Evolutionary conservation across 139 green algal species (phyloP).

Genomic region (Gonium pectorale): DNA sequence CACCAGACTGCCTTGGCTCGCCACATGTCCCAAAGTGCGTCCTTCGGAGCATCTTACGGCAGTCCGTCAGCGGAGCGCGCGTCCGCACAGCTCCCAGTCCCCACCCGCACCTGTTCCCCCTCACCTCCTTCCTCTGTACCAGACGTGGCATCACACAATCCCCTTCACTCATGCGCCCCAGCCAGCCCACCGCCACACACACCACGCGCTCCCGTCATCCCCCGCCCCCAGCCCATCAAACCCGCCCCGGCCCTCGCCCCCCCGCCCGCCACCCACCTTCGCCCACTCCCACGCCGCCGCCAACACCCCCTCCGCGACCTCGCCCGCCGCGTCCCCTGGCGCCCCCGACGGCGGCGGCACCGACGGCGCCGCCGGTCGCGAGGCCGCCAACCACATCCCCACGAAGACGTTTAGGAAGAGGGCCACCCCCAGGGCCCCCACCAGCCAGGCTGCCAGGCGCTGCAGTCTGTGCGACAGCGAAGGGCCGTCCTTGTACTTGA

Average conservation of each 20-base stretch:
- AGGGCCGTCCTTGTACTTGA: neutral
- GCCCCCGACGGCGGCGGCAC: too few relatives aligned
- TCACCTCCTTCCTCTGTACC: too few relatives aligned
- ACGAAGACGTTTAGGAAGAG: conserved; percentile 24
- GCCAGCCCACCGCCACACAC: neutral
- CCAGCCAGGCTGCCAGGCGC: neutral
- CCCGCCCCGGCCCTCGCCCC: neutral
- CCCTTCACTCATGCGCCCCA: conserved; percentile 11
- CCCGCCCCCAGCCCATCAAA: neutral
- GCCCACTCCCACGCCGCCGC: neutral
- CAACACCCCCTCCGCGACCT: too few relatives aligned
- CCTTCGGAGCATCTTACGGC: too few relatives aligned
- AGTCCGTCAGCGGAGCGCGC: too few relatives aligned
- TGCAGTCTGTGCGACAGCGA: neutral
- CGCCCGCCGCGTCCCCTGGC: too few relatives aligned
- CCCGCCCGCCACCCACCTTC: neutral
- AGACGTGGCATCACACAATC: too few relatives aligned
- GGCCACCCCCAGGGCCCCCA: neutral
- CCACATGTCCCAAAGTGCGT: too few relatives aligned
- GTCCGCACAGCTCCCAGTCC: too few relatives aligned
- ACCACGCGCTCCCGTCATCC: neutral
- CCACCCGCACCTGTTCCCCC: too few relatives aligned
- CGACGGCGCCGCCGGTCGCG: neutral
- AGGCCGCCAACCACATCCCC: neutral
- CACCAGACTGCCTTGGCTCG: too few relatives aligned